Evolutionary conservation across 768 basidiomycete genomes (phyloP).

Genomic region (Boletus bicolor): DNA sequence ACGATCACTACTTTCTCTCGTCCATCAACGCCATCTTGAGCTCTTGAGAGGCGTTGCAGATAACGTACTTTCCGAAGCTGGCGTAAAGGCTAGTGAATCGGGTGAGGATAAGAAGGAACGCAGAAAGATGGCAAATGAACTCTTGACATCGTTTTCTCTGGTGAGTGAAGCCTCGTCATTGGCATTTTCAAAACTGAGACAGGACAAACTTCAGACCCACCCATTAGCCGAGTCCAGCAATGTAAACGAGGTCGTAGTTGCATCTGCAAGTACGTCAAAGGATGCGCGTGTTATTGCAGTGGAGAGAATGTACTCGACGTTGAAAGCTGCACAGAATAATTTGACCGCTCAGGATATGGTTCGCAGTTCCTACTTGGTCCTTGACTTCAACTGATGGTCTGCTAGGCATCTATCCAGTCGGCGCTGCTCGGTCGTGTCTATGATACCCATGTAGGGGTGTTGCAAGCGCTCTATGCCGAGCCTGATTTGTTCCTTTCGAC

Average conservation of each 20-base stretch:
- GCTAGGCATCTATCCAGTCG: slow-evolving; percentile 54
- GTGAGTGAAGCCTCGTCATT: slow-evolving; percentile 32
- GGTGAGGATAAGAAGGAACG: slow-evolving; percentile 30
- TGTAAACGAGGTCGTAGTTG: slow-evolving; percentile 46
- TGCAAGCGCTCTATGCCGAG: slow-evolving; percentile 64
- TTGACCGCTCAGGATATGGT: slow-evolving; percentile 38
- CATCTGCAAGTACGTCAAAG: slow-evolving; percentile 59
- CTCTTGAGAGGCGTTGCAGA: slow-evolving; percentile 45
- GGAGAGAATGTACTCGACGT: slow-evolving; percentile 46
- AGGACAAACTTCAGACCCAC: slow-evolving; percentile 18
- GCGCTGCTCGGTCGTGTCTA: slow-evolving; percentile 67
- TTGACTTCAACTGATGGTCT: slow-evolving; percentile 3
- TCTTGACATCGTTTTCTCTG: slow-evolving; percentile 57
- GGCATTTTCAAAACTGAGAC: not conserved
- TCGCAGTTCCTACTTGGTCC: not conserved
- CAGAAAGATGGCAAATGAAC: slow-evolving; percentile 47
- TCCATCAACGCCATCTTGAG: slow-evolving; percentile 65
- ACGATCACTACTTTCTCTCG: slow-evolving; percentile 44
- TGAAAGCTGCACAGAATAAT: slow-evolving; percentile 19
- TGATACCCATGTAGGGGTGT: slow-evolving; percentile 58
- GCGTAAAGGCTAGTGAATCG: slow-evolving; percentile 1
- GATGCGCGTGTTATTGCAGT: slow-evolving; percentile 60
- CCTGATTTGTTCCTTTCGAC: slow-evolving; percentile 45
- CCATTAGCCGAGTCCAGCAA: slow-evolving; percentile 25
- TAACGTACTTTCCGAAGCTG: slow-evolving; percentile 30